phyloP scores from a whole-genome alignment of 768 basidiomycete species.

The Termitomyces sp. region DNA sequence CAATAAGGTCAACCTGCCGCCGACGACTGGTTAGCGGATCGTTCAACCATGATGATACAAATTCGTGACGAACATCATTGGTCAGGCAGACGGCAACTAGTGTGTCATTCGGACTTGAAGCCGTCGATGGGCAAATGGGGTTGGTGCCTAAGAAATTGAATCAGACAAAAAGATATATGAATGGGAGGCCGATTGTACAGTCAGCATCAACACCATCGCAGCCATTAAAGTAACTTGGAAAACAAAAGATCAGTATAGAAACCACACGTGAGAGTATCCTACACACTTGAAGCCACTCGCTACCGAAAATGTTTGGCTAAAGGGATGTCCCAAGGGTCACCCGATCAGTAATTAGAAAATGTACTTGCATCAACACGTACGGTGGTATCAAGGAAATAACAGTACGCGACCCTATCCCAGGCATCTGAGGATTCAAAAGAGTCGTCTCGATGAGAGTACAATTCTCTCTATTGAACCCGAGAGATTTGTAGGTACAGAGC shows the following conservation, averaged over 20 bases:
- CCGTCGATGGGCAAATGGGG: conserved; percentile 29
- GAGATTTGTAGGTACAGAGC: neutral
- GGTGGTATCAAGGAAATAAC: conserved; percentile 37
- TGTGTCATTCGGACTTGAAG: conserved; percentile 27
- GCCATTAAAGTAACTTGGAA: conserved; percentile 33
- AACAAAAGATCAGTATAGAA: neutral
- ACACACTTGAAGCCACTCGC: conserved; percentile 32
- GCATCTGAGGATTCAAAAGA: conserved; percentile 23
- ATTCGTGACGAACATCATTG: conserved; percentile 2
- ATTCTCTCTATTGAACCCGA: conserved; percentile 32
- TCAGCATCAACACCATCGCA: conserved; percentile 37
- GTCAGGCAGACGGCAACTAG: conserved; percentile 17
- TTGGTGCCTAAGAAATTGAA: conserved; percentile 22
- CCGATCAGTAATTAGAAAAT: too few relatives aligned
- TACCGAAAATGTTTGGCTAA: conserved; percentile 33
- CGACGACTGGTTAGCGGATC: neutral
- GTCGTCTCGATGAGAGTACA: conserved; percentile 34
- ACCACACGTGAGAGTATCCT: too few relatives aligned
- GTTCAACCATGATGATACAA: neutral
- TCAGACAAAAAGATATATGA: neutral
- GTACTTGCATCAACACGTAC: conserved; percentile 11
- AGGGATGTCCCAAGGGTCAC: neutral
- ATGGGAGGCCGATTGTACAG: conserved; percentile 23
- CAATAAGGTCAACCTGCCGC: conserved; percentile 10
- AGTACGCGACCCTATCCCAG: conserved; percentile 26